Evolutionary conservation across 148 eudicot genomes (phyloP).

Genomic region (Rhododendron kiyosumense): DNA sequence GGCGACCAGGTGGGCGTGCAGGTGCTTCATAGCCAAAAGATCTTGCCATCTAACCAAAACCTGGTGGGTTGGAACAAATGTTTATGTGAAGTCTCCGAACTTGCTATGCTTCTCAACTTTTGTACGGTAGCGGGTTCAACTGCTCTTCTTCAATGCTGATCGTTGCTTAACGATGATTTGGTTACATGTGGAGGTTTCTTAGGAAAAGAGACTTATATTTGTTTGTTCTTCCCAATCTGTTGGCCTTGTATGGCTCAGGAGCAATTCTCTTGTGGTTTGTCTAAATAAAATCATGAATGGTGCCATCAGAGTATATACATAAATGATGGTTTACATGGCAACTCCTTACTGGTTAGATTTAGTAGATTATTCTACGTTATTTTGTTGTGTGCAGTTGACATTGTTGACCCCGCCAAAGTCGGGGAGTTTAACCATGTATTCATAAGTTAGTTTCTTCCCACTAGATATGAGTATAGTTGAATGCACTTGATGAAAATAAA

Average conservation of each 20-base stretch:
- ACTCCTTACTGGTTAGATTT: not conserved
- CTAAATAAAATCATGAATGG: not conserved
- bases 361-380: not conserved
- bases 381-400: not conserved
- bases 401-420: not conserved
- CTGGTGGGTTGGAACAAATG: not conserved
- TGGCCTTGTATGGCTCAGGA: not conserved
- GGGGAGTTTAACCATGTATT: not conserved
- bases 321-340: too few relatives aligned
- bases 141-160: not conserved
- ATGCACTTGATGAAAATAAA: not conserved
- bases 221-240: not conserved
- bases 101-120: not conserved
- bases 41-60: not conserved
- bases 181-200: not conserved
- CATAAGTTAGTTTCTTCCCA: not conserved
- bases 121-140: not conserved
- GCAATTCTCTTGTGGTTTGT: not conserved
- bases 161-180: not conserved
- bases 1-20: not conserved
- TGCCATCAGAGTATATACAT: not conserved
- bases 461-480: not conserved
- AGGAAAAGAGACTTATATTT: not conserved
- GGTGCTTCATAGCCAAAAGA: not conserved
- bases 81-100: not conserved